Base-by-base conservation (phyloP, 139 green algal species). In the Chlamydomonas asymmetrica region DNA sequence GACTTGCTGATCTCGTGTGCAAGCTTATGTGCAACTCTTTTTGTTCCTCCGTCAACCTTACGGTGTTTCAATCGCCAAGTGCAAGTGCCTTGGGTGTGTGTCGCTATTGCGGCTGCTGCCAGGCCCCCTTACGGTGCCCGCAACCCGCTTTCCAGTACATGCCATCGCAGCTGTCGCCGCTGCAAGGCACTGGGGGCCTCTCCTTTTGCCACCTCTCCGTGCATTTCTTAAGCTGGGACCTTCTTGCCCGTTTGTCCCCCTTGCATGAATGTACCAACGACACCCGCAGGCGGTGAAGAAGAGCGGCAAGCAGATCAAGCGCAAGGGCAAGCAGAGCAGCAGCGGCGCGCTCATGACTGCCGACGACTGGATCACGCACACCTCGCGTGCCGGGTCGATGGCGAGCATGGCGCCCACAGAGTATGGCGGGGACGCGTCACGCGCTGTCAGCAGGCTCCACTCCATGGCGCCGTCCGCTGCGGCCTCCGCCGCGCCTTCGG, bases 261-360 rank as follows among this genome's bases (percentile, higher is more conserved):
- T 16, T 52, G 13, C 45, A 16, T 16, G 13, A 13, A 13, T 10
- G 18, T 52, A 52, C 45, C 18, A 13, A 52, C 45, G 45, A 25
- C 45, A 52, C 13, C 13, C 18, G 45, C 45, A 52, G 13, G 45
- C 45, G 18, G 70, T 76, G 16, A 68, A 69, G 40, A 22, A 34
- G 0, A 67, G 70, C 41, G 70, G 70, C 56, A 76, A 76, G 70
- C 70, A 76, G 59, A 68, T 76, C 39, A 66, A 66, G 41, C 70
- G 70, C 57, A 68, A 69, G 41, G 23, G 49, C 40, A 76, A 76
- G 41, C 41, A n/a, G n/a, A n/a, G n/a, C n/a, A n/a, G n/a, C n/a
- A n/a, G 57, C 6, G 70, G 59, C 5, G 9, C 61, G 22, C 70
- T 76, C 0, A 76, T 69, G 57, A 76, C 70, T 3, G 61, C 68